A percentile compares a stretch with the other conserved stretches of the same genome.
phyloP scores from a whole-genome alignment of 768 basidiomycete genomes.

The Pleurotus giganteus region DNA sequence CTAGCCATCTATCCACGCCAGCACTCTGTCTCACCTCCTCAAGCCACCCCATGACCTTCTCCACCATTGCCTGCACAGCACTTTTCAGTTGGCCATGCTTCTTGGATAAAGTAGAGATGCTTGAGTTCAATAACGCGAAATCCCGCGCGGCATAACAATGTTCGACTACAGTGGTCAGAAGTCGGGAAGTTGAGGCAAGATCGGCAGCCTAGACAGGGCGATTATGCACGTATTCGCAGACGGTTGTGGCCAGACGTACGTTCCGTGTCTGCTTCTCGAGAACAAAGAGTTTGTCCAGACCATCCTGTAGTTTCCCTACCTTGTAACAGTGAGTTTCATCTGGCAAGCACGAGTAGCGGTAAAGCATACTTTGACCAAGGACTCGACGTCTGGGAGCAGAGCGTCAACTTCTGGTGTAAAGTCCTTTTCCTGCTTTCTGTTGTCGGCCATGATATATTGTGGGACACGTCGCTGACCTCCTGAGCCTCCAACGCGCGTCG shows the following conservation, averaged over 20 bases:
- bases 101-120: conserved; percentile 73
- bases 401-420: conserved; percentile 81
- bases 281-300: conserved; percentile 82
- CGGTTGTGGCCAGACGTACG: conserved; percentile 41
- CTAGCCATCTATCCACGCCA: conserved; percentile 77
- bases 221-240: conserved; percentile 4
- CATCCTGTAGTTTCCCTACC: conserved; percentile 82
- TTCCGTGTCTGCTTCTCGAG: conserved; percentile 98
- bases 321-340: conserved; percentile 24
- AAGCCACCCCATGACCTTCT: conserved; percentile 79
- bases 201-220: conserved; percentile 81
- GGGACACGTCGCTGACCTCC: conserved; percentile 30
- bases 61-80: conserved; percentile 88
- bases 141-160: conserved; percentile 73
- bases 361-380: conserved; percentile 65
- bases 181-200: conserved; percentile 83
- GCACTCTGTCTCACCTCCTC: conserved; percentile 67
- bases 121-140: conserved; percentile 67
- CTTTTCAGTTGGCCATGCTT: conserved; percentile 97
- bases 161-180: conserved; percentile 71
- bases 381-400: conserved; percentile 65
- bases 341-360: conserved; percentile 4
- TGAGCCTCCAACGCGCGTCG: conserved; percentile 54
- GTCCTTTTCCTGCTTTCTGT: conserved; percentile 85
- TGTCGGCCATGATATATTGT: conserved; percentile 66